A percentile compares a stretch with the other conserved stretches of the same genome.
Conservation (phyloP, 352 stramenopile genomes). For the Achlya hypogyna region DNA sequence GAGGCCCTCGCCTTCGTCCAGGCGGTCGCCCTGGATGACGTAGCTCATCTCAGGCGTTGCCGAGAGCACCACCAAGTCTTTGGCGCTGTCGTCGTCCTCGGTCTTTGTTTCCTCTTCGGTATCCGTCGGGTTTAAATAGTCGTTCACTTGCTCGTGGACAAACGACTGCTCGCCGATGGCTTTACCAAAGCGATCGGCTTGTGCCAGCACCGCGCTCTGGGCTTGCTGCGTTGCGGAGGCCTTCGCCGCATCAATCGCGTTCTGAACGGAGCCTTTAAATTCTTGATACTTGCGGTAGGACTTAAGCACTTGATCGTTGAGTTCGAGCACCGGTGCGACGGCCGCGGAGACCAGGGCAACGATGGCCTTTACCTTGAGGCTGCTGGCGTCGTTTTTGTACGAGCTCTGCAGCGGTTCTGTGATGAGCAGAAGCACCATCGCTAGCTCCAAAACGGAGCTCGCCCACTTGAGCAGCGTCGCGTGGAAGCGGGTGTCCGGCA, state of each 20-base stretch:
- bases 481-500: constrained; percentile 34
- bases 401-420: constrained; percentile 10
- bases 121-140: not conserved
- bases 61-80: constrained; percentile 28
- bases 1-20: constrained; percentile 41
- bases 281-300: constrained; percentile 24
- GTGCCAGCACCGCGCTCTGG: not conserved
- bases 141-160: constrained; percentile 15
- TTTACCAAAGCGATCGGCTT: not conserved
- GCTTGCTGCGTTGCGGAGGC: not conserved
- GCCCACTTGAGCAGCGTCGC: constrained; percentile 42
- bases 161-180: not conserved
- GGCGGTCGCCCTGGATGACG: constrained; percentile 37
- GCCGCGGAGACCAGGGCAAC: constrained; percentile 33
- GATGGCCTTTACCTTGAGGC: constrained; percentile 19
- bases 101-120: constrained; percentile 4
- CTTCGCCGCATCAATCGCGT: not conserved
- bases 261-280: not conserved
- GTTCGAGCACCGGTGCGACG: constrained; percentile 36
- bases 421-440: constrained; percentile 34
- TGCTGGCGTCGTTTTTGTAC: not conserved
- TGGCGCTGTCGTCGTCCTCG: constrained; percentile 19
- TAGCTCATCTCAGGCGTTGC: constrained; percentile 42
- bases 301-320: constrained; percentile 46
- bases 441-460: constrained; percentile 39